phyloP scores from a whole-genome alignment of 306 rosid species.

The Rosa lucieae region DNA sequence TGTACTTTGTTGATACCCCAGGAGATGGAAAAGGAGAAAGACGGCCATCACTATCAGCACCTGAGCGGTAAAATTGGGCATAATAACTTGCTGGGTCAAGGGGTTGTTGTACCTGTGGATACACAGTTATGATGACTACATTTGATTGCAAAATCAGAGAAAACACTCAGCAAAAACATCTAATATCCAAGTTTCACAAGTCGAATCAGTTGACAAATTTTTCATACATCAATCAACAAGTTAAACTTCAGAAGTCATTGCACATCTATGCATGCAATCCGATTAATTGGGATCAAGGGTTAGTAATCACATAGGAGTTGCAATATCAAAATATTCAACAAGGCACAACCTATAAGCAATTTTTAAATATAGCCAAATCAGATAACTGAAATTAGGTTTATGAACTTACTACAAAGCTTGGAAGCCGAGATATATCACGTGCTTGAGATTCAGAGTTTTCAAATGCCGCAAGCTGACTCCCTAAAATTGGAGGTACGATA shows the following conservation, averaged over 20 bases:
- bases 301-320: background rate
- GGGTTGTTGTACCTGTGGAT: slow-evolving; percentile 70
- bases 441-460: slow-evolving; percentile 85
- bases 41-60: slow-evolving; percentile 78
- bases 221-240: background rate
- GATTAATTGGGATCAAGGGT: background rate
- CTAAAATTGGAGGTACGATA: slow-evolving; percentile 69
- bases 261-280: background rate
- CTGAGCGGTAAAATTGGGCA: slow-evolving; percentile 83
- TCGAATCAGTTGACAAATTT: slow-evolving; percentile 4
- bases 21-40: slow-evolving; percentile 81
- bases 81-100: slow-evolving; percentile 80
- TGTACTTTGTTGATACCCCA: slow-evolving; percentile 70
- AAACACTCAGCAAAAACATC: slow-evolving; percentile 16
- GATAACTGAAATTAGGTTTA: slow-evolving; percentile 5
- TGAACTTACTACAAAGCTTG: slow-evolving; percentile 73
- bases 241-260: background rate
- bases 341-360: background rate
- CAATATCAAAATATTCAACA: background rate
- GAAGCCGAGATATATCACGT: slow-evolving; percentile 70
- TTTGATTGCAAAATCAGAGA: slow-evolving; percentile 6
- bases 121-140: slow-evolving; percentile 25
- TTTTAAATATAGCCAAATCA: background rate
- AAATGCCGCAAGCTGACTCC: slow-evolving; percentile 67
- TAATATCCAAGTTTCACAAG: slow-evolving; percentile 13